Evolutionary conservation across 2,329 filamentous ascomycete species (phyloP), one percentile per base, ranked within the genome.

Genomic region (Xylariaceae sp.): DNA sequence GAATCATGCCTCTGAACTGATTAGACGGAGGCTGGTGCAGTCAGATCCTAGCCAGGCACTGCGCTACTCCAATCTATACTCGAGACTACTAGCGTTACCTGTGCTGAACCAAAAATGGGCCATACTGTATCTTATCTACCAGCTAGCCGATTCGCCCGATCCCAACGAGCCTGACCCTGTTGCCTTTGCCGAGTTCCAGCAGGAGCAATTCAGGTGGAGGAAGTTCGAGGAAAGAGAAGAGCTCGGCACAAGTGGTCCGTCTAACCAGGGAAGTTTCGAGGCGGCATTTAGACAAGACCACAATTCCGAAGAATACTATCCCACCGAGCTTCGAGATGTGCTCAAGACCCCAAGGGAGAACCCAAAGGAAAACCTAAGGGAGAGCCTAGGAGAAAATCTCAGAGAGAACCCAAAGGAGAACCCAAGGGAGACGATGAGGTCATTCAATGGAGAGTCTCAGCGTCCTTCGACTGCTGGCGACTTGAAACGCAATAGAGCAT

Each of bases 21-120:
- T 99, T 73, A 95, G 93, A 77, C 86, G 90, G 70, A 91, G 90
- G 75, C 80, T 99, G 61, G 85, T 96, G 55, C 86, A 89, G 66
- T 89, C 88, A 64, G 90, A 91, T 68, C 84, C 84, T 44, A 89
- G 83, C 61, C 89, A 93, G 73, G 91, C 93, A 2, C 81, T 93
- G 19, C 85, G 88, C 59, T 96, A 97, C 74, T 89, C 91, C 20
- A 96, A 96, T 69, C 83, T 99, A 23, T 96, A 97, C 75, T 91
- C 91, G 32, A 85, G 91, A 54, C 83, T 99, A 18, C 80, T 97
- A 21, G 90, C 91, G n/a, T 86, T 97, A 63, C 93, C 93, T 0
- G 93, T 98, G 5, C 81, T 99, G 44, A 89, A 90, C 67, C 90
- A 96, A 74, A 99, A 99, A 82, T 98, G 93, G 92, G 91, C 90